Percentiles rank a stretch among this genome's conserved stretches.
These are phyloP conservation scores for Sindora glabra DNA, from an alignment of 306 rosid genomes.

Conservation along the genomic window DNA sequence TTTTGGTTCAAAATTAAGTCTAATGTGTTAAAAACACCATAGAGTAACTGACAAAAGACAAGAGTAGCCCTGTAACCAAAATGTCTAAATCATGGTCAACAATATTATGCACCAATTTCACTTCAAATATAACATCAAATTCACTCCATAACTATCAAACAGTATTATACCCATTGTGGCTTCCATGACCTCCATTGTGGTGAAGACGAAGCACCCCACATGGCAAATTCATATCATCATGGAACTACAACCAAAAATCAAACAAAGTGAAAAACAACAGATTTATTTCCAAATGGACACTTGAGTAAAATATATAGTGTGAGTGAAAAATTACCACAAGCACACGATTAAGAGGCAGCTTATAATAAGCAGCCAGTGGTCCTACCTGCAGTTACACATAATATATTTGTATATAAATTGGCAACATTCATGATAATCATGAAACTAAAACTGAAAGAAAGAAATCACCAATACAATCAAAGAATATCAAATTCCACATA, in stretches of 20 bases:
- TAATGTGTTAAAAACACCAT: background rate
- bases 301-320: background rate
- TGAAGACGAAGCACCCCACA: conserved; percentile 86
- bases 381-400: conserved; percentile 51
- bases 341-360: conserved; percentile 89
- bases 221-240: conserved; percentile 85
- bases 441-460: background rate
- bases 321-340: conserved; percentile 52
- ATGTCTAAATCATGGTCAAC: conserved; percentile 1
- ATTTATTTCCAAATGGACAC: background rate
- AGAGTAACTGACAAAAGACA: background rate
- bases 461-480: background rate
- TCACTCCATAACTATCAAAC: conserved; percentile 5
- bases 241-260: conserved; percentile 46
- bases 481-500: no score
- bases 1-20: background rate
- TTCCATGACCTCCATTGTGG: conserved; percentile 72
- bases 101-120: background rate
- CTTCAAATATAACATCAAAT: background rate
- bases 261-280: background rate
- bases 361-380: conserved; percentile 91
- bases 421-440: background rate
- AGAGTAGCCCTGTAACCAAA: background rate
- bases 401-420: conserved; percentile 4
- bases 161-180: conserved; percentile 71